Evolutionary conservation across 139 green algal species (phyloP), one percentile per base, ranked within the genome.

Genomic region (Raphidocelis subcapitata): DNA sequence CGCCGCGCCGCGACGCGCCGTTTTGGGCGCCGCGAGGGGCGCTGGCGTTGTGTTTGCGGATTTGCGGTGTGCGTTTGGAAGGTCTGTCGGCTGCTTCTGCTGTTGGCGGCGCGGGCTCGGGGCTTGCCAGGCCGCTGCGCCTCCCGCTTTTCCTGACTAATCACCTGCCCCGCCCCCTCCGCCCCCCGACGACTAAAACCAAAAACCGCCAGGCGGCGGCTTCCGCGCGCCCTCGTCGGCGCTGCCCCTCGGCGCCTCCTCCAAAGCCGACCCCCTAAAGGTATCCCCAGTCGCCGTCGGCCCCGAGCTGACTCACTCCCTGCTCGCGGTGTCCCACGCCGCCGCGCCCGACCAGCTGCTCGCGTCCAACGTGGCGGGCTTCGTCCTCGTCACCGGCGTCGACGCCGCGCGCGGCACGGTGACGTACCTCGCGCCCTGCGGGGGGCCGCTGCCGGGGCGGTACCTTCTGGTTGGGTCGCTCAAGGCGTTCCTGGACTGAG

Each of bases 261-360:
- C 82, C 5, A 79, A 83, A 37, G 70, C 87, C 0, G 81, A 96
- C 67, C 85, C 89, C 3, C 75, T 94, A n/a, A 80, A 83, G 0
- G 63, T 92, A 12, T 70, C 77, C 8, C 75, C 83, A 23, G 70
- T 89, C 49, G 52, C 67, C 31, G 52, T 78, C 3, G 47, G 47
- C 26, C 54, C 70, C 3, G 86, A 92, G 47, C 65, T 96, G 56
- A 57, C 91, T 47, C 90, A 97, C 75, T 88, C 81, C 4, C 59
- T 98, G 76, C 69, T 98, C 71, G 94, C 89, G 0, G 90, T 98
- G 3, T 95, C 87, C 0, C 89, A 97, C 63, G 94, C 94, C 3
- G 29, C 37, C 10, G 35, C 55, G 52, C 46, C 67, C 26, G 70
- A 75, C 15, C 72, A 88, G 62, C 62, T 86, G 24, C 69, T 88